Percentiles rank a stretch among this genome's conserved stretches.
Evolutionary conservation across 140 eudicot genomes (phyloP).

Genomic region (Anethum foeniculum): DNA sequence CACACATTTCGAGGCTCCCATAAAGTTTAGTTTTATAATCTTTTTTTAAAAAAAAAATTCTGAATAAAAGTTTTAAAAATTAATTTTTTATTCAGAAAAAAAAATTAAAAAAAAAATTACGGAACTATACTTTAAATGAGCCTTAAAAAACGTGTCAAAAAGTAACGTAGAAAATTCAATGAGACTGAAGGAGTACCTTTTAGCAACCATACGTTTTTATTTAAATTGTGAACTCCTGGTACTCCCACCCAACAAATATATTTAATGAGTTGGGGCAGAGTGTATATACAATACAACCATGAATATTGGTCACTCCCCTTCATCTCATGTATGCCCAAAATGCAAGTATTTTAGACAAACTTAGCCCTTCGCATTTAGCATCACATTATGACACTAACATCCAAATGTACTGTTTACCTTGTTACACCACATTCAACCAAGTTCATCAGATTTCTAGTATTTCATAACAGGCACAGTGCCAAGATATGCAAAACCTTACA

Average conservation of each 20-base stretch:
- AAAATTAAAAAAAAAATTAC: too few relatives aligned
- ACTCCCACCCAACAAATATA: constrained; percentile 48
- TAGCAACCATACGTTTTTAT: background rate
- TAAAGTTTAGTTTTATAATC: too few relatives aligned
- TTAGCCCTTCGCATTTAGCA: constrained; percentile 4
- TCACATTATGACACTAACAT: constrained; percentile 9
- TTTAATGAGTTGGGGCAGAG: constrained; percentile 63
- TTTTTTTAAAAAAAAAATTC: too few relatives aligned
- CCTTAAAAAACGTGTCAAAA: too few relatives aligned
- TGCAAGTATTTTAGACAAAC: constrained; percentile 93
- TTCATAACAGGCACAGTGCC: background rate
- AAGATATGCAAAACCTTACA: background rate
- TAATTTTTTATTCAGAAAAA: too few relatives aligned
- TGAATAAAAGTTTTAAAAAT: too few relatives aligned
- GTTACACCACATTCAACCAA: background rate
- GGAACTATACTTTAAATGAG: too few relatives aligned
- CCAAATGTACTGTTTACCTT: background rate
- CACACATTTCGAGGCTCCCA: too few relatives aligned
- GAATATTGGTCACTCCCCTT: constrained; percentile 76
- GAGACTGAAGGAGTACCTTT: too few relatives aligned
- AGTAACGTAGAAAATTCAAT: too few relatives aligned
- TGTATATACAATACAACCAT: constrained; percentile 37
- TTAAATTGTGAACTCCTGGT: constrained; percentile 28
- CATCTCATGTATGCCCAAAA: constrained; percentile 83
- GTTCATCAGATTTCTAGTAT: background rate